Evolutionary conservation across 2,329 filamentous ascomycete species (phyloP), one percentile per base, ranked within the genome.

Genomic region (Calonectria hawksworthii): DNA sequence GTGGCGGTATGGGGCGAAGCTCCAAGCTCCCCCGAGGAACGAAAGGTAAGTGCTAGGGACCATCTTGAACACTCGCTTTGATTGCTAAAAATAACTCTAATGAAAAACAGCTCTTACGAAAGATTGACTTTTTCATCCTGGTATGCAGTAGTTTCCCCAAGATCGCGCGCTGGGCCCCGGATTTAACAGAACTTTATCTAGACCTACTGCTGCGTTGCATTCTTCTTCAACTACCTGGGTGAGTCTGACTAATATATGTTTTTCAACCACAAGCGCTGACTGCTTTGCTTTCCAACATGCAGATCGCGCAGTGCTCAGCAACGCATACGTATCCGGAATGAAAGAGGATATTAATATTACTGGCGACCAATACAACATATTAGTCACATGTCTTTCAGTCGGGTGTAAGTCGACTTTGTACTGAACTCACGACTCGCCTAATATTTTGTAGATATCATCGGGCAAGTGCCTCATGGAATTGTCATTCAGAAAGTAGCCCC

Each of bases 401-500:
- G 77, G 81, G 52, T 85, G 83, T 73, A 32, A 54, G 71, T 47
- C 21, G 28, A 16, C 14, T 23, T 30, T 26, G 50, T n/a, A 28
- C 11, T 9, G 26, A 7, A 23, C 26, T 23, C 28, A 10, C 4
- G n/a, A 30, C 3, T 52, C 14, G 28, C 18, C n/a, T 23, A 23
- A 52, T 26, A 44, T 3, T 44, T 21, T 18, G 2, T 52, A 52
- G 50, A 52, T 16, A 52, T 52, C 10, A 30, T 52, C n/a, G 88
- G 87, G 0, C 87, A 90, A 75, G 82, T 88, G 2, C 86, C 86
- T 0, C 84, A 84, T 44, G 87, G 86, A 47, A 75, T 89, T 7
- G 86, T 88, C 21, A 83, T 90, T 18, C 87, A 90, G 75, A 88
- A 89, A 70, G 78, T 90, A 41, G 85, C 85, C 21, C 89, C 88